Evolutionary conservation across 1,284 basidiomycete genomes (phyloP).

Genomic region (Anthracocystis walkeri): DNA sequence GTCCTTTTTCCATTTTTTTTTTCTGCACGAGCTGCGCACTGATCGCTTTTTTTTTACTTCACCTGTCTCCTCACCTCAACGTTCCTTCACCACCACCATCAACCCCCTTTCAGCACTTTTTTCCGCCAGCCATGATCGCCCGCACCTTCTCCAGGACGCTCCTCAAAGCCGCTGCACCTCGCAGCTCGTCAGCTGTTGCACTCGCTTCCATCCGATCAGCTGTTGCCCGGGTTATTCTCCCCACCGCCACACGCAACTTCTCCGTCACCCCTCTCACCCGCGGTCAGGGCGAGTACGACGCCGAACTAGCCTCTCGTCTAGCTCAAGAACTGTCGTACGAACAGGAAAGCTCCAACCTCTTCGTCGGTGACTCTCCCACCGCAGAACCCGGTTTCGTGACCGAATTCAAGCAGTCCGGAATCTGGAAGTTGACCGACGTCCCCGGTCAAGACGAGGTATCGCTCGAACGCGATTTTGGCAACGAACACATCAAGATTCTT

Average conservation of each 20-base stretch:
- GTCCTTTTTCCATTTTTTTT: not conserved
- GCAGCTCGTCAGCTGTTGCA: conserved; percentile 6
- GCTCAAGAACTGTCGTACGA: conserved; percentile 88
- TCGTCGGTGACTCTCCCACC: conserved; percentile 62
- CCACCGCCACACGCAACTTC: conserved; percentile 17
- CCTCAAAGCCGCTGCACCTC: conserved; percentile 15
- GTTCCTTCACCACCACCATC: conserved; percentile 11
- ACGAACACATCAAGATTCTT: conserved; percentile 75
- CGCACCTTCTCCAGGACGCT: conserved; percentile 25
- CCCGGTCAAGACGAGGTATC: conserved; percentile 84
- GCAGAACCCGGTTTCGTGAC: conserved; percentile 80
- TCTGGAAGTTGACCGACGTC: conserved; percentile 84
- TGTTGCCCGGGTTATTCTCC: not conserved
- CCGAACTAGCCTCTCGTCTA: conserved; percentile 80
- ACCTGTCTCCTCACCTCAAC: conserved; percentile 14
- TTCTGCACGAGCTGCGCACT: conserved; percentile 10
- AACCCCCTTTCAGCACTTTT: not conserved
- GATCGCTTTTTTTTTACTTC: conserved; percentile 15
- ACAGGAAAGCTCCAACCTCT: conserved; percentile 72
- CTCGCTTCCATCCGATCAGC: conserved; percentile 13
- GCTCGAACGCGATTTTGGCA: conserved; percentile 85
- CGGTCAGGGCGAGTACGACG: conserved; percentile 75
- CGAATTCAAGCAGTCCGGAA: conserved; percentile 79
- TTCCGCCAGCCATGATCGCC: conserved; percentile 22
- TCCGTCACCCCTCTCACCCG: conserved; percentile 6